Percentiles rank a stretch among this genome's conserved stretches.
Evolutionary conservation across 1,139 yeast genomes (phyloP).

Genomic region (Candida dubliniensis): DNA sequence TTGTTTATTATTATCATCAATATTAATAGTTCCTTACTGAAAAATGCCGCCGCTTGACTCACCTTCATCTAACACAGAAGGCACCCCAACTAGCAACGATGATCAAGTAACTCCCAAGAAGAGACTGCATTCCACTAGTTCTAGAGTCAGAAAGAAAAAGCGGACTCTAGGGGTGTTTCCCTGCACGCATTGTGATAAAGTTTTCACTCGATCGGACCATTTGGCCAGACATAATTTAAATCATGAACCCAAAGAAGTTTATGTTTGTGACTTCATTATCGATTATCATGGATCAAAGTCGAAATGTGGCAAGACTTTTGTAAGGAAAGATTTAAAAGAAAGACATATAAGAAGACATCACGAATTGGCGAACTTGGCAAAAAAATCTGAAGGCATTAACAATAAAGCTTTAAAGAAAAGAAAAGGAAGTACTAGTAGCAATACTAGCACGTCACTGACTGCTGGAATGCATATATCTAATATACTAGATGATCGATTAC

Average conservation of each 20-base stretch:
- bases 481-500: neutral
- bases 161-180: slow-evolving; percentile 21
- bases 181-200: slow-evolving; percentile 35
- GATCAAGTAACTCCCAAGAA: neutral
- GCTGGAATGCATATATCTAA: slow-evolving; percentile 1
- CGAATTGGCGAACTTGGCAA: slow-evolving; percentile 10
- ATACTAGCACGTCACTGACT: neutral
- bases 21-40: neutral
- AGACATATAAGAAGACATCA: slow-evolving; percentile 39
- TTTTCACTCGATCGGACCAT: slow-evolving; percentile 46
- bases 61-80: no score
- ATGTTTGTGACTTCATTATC: slow-evolving; percentile 32
- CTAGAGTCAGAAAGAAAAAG: slow-evolving; percentile 12
- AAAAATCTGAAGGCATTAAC: no score
- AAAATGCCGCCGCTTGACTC: no score
- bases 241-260: slow-evolving; percentile 34
- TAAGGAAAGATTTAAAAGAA: slow-evolving; percentile 39
- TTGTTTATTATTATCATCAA: neutral
- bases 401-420: neutral
- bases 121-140: no score
- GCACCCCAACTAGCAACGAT: neutral
- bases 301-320: slow-evolving; percentile 42
- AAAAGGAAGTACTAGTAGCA: slow-evolving; percentile 1
- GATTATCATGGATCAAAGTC: slow-evolving; percentile 24
- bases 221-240: slow-evolving; percentile 43